Base-by-base conservation (phyloP, 2,329 filamentous ascomycete genomes). In the Tolypocladium pustulatum region DNA sequence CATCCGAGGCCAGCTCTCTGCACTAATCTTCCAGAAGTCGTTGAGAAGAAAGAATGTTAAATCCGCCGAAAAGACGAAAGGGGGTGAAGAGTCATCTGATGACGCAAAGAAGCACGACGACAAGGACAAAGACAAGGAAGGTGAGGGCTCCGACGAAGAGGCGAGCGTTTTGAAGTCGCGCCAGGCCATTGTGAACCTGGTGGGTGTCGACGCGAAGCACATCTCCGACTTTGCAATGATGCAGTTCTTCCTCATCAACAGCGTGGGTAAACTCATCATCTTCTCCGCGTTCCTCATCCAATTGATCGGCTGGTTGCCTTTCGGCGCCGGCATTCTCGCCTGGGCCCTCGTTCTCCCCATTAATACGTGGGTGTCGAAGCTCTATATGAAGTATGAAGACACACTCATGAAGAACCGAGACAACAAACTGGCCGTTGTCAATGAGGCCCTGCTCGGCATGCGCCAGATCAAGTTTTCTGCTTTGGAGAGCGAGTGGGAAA, bases 391-490 rank as follows among this genome's bases (percentile, higher is more conserved):
- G 27, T 81, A 85, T 5, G 86, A 91, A 65, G 86, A 88, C 58
- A 75, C 78, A 55, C 71, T 93, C 55, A 92, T 92, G 88, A 89
- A 88, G 67, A 78, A 86, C 34, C 79, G 89, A 52, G 90, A 93
- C 69, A 78, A 84, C 58, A 93, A 92, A 71, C 80, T 91, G 72
- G 86, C 81, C 0, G 81, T 91, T 17, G 81, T 94, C 36, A 89
- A 88, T 1, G 89, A 94, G 70, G 88, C 87, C 0, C 74, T 94
- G 1, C 82, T 89, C 64, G 89, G 89, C 9, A 92, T 93, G 62
- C 83, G 89, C 1, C 90, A 94, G 70, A 90, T 94, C 73, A 94
- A 94, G 67, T 91, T 93, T 65, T 88, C 88, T 0, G 89, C 89
- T 1, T 73, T 91, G 2, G 90, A 93, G 69, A 73, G 76, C 25